Evolutionary conservation across 768 basidiomycete species (phyloP), one percentile per base, ranked within the genome.

Genomic region (Psilocybe cyanescens): DNA sequence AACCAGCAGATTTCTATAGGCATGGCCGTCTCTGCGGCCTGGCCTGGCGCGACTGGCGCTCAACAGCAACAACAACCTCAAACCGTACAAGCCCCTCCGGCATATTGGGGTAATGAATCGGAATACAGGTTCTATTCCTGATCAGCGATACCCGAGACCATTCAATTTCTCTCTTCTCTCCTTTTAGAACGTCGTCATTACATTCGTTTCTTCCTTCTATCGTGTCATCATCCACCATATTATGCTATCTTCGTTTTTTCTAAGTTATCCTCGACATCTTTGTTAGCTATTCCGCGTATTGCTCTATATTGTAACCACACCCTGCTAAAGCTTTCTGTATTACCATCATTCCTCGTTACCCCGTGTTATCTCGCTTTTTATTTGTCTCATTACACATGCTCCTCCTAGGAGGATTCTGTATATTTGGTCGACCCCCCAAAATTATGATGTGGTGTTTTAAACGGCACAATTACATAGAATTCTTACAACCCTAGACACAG

Each of bases 31-130:
- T 52, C 59, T n/a, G 48, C 29, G 16, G 24, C 48, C 12, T 62
- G 35, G 62, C 55, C 52, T 35, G 39, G 50, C 37, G 12, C 39
- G 8, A 55, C 30, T 44, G 51, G 48, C 41, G n/a, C 49, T 14
- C 57, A 52, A 3, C 53, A 60, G 29, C 65, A 64, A 35, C 58
- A 63, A 30, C 62, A 59, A 17, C 28, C 59, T 19, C 51, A 33
- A 9, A 28, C 33, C 30, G 41, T 45, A 8, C 60, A 57, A 47
- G 44, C 7, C 52, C 3, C 29, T 29, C 67, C 63, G 46, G 44
- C 65, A 39, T 68, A 60, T 55, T 68, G 67, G 67, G 58, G 61
- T 17, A 65, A 62, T 31, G 65, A 58, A 8, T 29, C 33, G 7
- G 58, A 51, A 14, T 68, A 58, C 46, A 60, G 59, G 37, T 66